Evolutionary conservation across 441 rosid genomes (phyloP), one percentile per base, ranked within the genome.

Genomic region (Erodium chrysanthum): DNA sequence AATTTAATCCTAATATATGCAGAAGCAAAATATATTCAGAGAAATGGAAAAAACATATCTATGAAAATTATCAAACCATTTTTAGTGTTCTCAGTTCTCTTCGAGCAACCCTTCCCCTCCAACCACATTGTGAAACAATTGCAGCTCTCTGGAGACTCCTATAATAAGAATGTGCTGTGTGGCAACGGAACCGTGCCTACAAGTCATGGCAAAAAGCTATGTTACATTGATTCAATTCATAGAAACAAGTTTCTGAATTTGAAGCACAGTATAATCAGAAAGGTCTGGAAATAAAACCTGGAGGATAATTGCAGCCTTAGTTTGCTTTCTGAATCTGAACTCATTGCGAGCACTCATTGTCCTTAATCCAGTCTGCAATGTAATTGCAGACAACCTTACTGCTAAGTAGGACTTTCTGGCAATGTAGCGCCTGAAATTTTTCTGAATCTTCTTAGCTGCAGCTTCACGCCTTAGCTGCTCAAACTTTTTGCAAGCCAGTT

Each of bases 261-360:
- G 54, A 65, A 72, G n/a, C 67, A 67, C 50, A 72, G 69, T 74
- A 71, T 68, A 63, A 65, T 65, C 27, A 74, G 56, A 67, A 75
- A 67, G 35, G 64, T n/a, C 44, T 65, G 69, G 64, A n/a, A 62
- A 67, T 62, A 50, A 18, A 54, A 96, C 99, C 98, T 96, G 97
- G 66, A 96, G 82, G 68, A 80, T 80, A 66, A 84, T 87, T 74
- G 98, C 88, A 70, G 98, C 98, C 86, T 88, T 92, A 48, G 96
- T 96, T 84, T 85, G 97, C 86, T 83, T 89, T 85, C 96, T 83
- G 80, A 85, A 88, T 81, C 97, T 86, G 78, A 89, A 96, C 70
- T 89, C 99, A 83, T 88, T 82, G 70, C 94, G 94, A 79, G 98
- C 97, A 75, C 83, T 84, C 99, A 96, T 92, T 60, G 96, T 88